phyloP scores from a whole-genome alignment of 805 yeast species.

The Yamadazyma paraphyllophila region DNA sequence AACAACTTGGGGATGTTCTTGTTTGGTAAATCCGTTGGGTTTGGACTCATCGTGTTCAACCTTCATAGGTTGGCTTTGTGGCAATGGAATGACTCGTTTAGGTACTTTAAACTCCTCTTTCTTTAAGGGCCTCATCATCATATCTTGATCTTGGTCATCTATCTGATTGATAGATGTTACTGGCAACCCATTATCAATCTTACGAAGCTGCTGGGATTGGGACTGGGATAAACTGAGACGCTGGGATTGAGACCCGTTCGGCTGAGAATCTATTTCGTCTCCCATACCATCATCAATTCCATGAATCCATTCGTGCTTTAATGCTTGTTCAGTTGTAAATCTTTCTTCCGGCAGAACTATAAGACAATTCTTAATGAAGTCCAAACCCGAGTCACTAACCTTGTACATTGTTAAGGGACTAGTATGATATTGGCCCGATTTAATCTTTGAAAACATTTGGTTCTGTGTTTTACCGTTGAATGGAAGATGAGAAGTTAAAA shows the following conservation, averaged over 20 bases:
- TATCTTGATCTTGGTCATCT: constrained; percentile 37
- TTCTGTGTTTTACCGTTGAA: constrained; percentile 92
- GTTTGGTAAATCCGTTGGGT: not conserved
- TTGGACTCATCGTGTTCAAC: not conserved
- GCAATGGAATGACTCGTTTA: constrained; percentile 42
- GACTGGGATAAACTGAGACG: constrained; percentile 64
- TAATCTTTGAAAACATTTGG: constrained; percentile 72
- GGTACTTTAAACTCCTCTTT: constrained; percentile 43
- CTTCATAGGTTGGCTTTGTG: constrained; percentile 34
- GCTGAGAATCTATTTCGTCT: constrained; percentile 9
- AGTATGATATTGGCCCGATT: constrained; percentile 75
- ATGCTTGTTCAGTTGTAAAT: constrained; percentile 72
- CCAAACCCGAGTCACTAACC: constrained; percentile 66
- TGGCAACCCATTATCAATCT: constrained; percentile 34
- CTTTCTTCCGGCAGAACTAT: constrained; percentile 75
- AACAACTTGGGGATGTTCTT: constrained; percentile 2
- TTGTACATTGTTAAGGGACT: constrained; percentile 66
- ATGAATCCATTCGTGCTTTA: constrained; percentile 79
- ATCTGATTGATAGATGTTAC: constrained; percentile 36
- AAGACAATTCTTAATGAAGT: constrained; percentile 67
- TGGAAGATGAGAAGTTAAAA: constrained; percentile 90
- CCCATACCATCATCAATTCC: constrained; percentile 21
- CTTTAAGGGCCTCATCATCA: constrained; percentile 41
- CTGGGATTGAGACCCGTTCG: constrained; percentile 19
- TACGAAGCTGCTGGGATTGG: constrained; percentile 60